phyloP scores from a whole-genome alignment of 495 filamentous ascomycete species.

The Aspergillus olivimuriae region DNA sequence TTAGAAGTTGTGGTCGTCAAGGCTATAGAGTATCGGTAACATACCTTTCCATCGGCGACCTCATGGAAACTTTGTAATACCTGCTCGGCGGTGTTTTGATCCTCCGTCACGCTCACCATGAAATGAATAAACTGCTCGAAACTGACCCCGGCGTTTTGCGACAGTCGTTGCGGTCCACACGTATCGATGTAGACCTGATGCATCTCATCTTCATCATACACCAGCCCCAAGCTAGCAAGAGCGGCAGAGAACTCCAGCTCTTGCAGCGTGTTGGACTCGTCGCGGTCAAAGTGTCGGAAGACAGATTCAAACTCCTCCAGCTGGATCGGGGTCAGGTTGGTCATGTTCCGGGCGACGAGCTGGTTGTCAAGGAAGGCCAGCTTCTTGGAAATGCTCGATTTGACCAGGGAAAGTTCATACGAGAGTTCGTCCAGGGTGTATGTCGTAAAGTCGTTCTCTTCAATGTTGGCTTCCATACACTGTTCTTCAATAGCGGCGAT shows the following conservation, averaged over 20 bases:
- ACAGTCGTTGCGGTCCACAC: slow-evolving; percentile 43
- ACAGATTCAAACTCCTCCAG: slow-evolving; percentile 97
- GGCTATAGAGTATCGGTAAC: no score
- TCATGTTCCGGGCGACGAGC: slow-evolving; percentile 95
- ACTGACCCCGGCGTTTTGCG: slow-evolving; percentile 58
- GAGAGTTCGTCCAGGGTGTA: slow-evolving; percentile 94
- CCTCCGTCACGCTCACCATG: slow-evolving; percentile 98
- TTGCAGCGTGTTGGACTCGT: slow-evolving; percentile 79
- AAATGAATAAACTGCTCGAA: slow-evolving; percentile 99
- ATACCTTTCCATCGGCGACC: slow-evolving; percentile 90
- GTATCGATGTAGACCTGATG: slow-evolving; percentile 80
- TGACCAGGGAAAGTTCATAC: slow-evolving; percentile 89
- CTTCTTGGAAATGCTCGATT: slow-evolving; percentile 87
- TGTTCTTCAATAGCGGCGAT: slow-evolving; percentile 78
- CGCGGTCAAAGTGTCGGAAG: slow-evolving; percentile 96
- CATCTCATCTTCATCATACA: slow-evolving; percentile 96
- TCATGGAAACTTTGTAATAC: slow-evolving; percentile 95
- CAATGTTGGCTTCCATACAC: slow-evolving; percentile 93
- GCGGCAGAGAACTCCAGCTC: slow-evolving; percentile 95
- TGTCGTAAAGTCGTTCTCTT: slow-evolving; percentile 98
- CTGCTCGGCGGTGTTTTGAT: slow-evolving; percentile 96
- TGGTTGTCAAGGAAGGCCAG: slow-evolving; percentile 96
- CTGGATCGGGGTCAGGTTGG: slow-evolving; percentile 95
- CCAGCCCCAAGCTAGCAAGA: slow-evolving; percentile 83
- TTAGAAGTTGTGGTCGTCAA: no score